These are phyloP conservation scores for Lipomyces starkeyi DNA, from an alignment of 805 yeast species.

Conservation along the genomic window DNA sequence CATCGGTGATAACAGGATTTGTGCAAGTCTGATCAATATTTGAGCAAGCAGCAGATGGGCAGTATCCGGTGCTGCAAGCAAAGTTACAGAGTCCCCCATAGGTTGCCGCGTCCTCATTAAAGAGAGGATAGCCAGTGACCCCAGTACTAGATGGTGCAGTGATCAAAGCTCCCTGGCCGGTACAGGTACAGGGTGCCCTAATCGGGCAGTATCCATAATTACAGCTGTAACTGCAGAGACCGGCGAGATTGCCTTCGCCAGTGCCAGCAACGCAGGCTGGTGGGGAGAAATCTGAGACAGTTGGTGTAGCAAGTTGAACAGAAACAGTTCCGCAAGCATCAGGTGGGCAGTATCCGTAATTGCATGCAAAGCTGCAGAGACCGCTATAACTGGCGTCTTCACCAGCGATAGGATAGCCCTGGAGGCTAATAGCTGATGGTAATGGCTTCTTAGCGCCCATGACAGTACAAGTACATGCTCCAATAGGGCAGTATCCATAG, in stretches of 20 bases:
- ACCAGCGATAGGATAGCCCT: background rate
- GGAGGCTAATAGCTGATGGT: background rate
- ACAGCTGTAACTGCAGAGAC: background rate
- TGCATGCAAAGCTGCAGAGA: background rate
- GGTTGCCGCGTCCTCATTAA: background rate
- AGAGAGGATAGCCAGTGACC: background rate
- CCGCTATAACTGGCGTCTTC: background rate
- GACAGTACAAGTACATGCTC: background rate
- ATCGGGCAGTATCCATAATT: background rate
- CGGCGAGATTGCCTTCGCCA: background rate
- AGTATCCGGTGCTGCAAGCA: constrained; percentile 1
- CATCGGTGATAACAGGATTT: background rate
- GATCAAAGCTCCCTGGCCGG: background rate
- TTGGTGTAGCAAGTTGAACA: background rate
- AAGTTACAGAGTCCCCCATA: background rate
- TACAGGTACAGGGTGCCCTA: background rate
- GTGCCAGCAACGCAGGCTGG: background rate
- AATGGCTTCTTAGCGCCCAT: background rate
- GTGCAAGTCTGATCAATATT: background rate
- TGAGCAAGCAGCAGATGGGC: background rate
- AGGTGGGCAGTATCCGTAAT: background rate
- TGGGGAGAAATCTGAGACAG: background rate
- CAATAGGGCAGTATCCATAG: background rate
- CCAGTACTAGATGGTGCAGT: background rate
- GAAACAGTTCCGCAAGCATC: background rate